Percentiles rank a stretch among this genome's conserved stretches.
Conservation (phyloP, 2,329 filamentous ascomycete species). For the Fusarium anguioides region DNA sequence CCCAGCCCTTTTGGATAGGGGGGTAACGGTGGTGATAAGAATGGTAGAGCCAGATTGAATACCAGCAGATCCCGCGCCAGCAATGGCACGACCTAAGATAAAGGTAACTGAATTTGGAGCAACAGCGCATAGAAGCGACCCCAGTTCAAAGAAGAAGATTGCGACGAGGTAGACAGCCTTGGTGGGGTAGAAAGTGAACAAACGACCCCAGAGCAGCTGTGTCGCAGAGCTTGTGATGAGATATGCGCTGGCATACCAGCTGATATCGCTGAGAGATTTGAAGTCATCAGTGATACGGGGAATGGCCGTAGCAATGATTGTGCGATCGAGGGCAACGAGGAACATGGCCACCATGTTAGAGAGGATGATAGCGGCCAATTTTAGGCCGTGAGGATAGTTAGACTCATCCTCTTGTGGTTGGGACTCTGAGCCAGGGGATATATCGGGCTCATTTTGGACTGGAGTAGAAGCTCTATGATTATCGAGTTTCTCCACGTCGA, state of each 20-base stretch:
- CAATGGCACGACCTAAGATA: constrained; percentile 8
- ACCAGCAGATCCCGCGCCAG: constrained; percentile 2
- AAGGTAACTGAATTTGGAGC: constrained; percentile 1
- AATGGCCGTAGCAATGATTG: constrained; percentile 9
- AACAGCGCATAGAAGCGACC: constrained; percentile 4
- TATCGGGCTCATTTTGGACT: no score
- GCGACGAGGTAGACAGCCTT: constrained; percentile 3
- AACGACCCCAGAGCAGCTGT: constrained; percentile 3
- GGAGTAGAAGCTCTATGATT: neutral
- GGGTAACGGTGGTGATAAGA: constrained; percentile 5
- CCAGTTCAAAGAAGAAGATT: constrained; percentile 13
- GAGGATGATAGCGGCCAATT: constrained; percentile 3
- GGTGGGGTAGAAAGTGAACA: neutral
- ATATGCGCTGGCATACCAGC: constrained; percentile 12
- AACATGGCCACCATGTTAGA: constrained; percentile 22
- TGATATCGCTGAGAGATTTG: constrained; percentile 8
- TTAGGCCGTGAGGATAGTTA: constrained; percentile 3
- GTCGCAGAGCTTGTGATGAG: constrained; percentile 11
- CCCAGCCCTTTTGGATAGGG: constrained; percentile 2
- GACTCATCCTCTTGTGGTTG: neutral
- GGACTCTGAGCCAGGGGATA: neutral
- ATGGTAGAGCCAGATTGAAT: constrained; percentile 11
- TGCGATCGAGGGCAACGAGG: constrained; percentile 11
- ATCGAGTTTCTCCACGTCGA: neutral
- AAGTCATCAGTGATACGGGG: constrained; percentile 11